phyloP scores from a whole-genome alignment of 2,329 filamentous ascomycete species.

The Aspergillus quadrilineatus region DNA sequence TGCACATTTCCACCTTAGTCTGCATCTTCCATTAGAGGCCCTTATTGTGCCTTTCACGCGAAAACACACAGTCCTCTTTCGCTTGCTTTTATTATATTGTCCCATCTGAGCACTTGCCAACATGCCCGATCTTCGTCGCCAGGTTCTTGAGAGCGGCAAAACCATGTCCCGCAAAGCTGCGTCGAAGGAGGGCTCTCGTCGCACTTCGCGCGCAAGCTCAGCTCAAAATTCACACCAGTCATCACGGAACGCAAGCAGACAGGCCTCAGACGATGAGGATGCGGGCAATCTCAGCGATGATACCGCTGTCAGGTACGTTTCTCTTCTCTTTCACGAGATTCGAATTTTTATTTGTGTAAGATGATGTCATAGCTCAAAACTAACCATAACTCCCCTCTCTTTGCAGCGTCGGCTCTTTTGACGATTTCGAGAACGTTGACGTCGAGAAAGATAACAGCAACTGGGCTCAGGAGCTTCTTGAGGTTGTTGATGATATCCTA shows the following conservation, averaged over 20 bases:
- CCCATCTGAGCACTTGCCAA: slow-evolving; percentile 12
- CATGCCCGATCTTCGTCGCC: slow-evolving; percentile 54
- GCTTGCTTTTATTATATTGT: background rate
- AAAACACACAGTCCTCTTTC: background rate
- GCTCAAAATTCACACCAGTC: slow-evolving; percentile 52
- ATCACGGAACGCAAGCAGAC: slow-evolving; percentile 56
- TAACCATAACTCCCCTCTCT: background rate
- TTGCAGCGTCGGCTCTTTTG: slow-evolving; percentile 63
- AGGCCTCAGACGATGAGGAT: slow-evolving; percentile 61
- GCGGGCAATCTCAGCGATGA: slow-evolving; percentile 56
- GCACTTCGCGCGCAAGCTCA: slow-evolving; percentile 45
- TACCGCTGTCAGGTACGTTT: slow-evolving; percentile 55
- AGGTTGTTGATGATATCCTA: slow-evolving; percentile 69
- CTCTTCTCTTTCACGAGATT: slow-evolving; percentile 12
- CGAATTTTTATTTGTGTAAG: slow-evolving; percentile 19
- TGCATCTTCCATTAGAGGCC: background rate
- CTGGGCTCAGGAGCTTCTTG: slow-evolving; percentile 63
- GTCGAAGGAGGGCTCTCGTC: slow-evolving; percentile 54
- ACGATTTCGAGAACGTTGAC: slow-evolving; percentile 59
- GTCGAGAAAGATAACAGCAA: slow-evolving; percentile 49
- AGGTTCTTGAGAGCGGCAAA: slow-evolving; percentile 64
- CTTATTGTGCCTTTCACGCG: background rate
- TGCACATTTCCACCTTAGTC: background rate
- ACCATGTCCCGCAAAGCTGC: slow-evolving; percentile 63
- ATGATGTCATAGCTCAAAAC: slow-evolving; percentile 35